phyloP scores from a whole-genome alignment of 2,329 filamentous ascomycete species.

The Tolypocladium amazonense region DNA sequence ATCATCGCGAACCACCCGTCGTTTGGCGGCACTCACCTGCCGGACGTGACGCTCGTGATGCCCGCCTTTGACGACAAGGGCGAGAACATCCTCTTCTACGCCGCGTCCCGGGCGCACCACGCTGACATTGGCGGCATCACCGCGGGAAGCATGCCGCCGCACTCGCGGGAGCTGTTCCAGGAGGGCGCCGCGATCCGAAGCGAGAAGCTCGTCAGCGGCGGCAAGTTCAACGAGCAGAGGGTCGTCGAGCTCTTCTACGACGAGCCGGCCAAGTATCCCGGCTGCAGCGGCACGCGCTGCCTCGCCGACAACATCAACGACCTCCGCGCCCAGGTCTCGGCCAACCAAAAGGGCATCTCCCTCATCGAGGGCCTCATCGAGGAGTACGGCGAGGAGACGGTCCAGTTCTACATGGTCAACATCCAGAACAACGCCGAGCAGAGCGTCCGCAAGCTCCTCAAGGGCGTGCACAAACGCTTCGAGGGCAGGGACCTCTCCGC shows the following conservation, averaged over 20 bases:
- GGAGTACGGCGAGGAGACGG: constrained; percentile 61
- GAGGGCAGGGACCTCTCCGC: constrained; percentile 15
- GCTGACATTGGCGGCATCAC: constrained; percentile 61
- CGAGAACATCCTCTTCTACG: constrained; percentile 34
- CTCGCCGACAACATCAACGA: constrained; percentile 79
- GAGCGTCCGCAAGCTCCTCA: constrained; percentile 49
- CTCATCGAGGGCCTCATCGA: constrained; percentile 61
- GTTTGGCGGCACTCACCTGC: constrained; percentile 26
- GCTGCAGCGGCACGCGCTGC: constrained; percentile 69
- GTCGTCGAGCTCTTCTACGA: constrained; percentile 62
- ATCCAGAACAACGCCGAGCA: constrained; percentile 35
- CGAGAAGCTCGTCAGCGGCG: constrained; percentile 64
- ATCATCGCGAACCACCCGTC: constrained; percentile 23
- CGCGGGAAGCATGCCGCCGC: constrained; percentile 73
- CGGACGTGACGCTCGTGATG: constrained; percentile 26
- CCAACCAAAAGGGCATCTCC: constrained; percentile 76
- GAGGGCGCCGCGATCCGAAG: constrained; percentile 55
- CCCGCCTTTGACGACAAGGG: constrained; percentile 36
- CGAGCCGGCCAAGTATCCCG: constrained; percentile 64
- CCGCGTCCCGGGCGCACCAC: constrained; percentile 50
- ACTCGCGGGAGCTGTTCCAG: constrained; percentile 54
- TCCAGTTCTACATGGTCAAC: constrained; percentile 47
- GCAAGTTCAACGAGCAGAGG: constrained; percentile 67
- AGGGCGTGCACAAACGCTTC: constrained; percentile 6
- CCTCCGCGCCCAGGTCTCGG: constrained; percentile 76